A percentile compares a stretch with the other conserved stretches of the same genome.
phyloP scores from a whole-genome alignment of 257 asterid genomes.

The Solanum chilense region DNA sequence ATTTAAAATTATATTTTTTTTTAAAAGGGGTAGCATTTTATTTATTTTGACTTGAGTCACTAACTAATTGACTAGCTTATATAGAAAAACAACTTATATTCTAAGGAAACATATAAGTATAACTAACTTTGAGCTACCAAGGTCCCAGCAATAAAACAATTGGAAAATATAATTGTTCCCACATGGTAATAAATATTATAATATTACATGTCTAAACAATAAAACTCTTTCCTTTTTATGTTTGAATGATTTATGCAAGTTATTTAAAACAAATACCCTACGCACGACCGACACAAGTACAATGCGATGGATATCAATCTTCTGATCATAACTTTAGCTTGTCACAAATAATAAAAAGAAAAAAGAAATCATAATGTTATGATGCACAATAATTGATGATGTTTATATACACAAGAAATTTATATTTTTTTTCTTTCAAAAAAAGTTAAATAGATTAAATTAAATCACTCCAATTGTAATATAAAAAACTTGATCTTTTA shows the following conservation, averaged over 20 bases:
- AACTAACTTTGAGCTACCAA: neutral
- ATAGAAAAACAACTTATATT: neutral
- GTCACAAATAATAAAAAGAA: neutral
- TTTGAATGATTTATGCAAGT: too few species aligned
- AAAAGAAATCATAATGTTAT: neutral
- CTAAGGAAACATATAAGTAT: neutral
- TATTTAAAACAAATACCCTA: neutral
- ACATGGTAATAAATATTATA: neutral
- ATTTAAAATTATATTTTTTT: neutral
- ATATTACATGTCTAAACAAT: neutral
- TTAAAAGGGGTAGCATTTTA: too few species aligned
- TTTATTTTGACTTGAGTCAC: neutral
- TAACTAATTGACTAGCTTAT: neutral
- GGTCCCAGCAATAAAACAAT: neutral
- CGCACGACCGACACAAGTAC: neutral
- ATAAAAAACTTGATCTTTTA: neutral
- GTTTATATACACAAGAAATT: neutral
- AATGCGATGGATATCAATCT: neutral
- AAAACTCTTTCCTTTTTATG: too few species aligned
- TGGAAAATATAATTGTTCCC: neutral
- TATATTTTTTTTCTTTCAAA: neutral
- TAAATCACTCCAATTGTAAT: neutral
- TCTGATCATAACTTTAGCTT: neutral
- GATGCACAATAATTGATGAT: neutral
- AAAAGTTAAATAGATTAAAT: neutral